A percentile compares a stretch with the other conserved stretches of the same genome.
These are phyloP conservation scores for Triticum turgidum DNA, from an alignment of 176 grass and related monocot genomes.

Conservation along the genomic window DNA sequence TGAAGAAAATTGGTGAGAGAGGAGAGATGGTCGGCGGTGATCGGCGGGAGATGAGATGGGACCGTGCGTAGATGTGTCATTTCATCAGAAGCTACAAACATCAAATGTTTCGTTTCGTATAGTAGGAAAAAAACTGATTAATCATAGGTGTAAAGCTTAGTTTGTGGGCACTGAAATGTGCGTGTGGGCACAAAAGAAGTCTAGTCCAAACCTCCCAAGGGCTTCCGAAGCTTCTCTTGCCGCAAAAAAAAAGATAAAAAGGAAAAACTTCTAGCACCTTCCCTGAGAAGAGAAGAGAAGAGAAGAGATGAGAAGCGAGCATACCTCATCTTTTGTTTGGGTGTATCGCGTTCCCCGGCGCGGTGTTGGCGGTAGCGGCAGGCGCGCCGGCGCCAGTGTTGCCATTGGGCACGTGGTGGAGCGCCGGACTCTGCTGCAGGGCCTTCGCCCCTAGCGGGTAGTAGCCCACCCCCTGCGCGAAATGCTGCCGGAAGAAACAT, in stretches of 20 bases:
- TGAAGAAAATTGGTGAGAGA: neutral
- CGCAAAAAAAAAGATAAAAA: neutral
- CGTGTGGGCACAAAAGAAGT: neutral
- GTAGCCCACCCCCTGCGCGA: conserved; percentile 58
- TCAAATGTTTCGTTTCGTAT: neutral
- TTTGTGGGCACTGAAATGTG: neutral
- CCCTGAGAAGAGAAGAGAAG: neutral
- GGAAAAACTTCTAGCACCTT: neutral
- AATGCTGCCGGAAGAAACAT: conserved; percentile 28
- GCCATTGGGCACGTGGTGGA: neutral
- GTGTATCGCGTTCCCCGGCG: conserved; percentile 13
- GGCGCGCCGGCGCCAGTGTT: neutral
- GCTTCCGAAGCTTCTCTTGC: neutral
- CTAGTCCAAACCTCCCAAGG: no score
- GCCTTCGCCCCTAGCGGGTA: conserved; percentile 54
- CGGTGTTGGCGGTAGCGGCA: neutral
- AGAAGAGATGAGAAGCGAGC: neutral
- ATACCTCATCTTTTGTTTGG: conserved; percentile 50
- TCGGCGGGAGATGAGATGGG: neutral
- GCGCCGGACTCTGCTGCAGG: conserved; percentile 42
- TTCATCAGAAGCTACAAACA: no score
- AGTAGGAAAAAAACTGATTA: no score
- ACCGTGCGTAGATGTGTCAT: no score
- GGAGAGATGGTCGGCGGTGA: neutral
- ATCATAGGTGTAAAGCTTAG: neutral